Evolutionary conservation across 2,329 filamentous ascomycete species (phyloP).

Genomic region (Fusarium heterosporum): DNA sequence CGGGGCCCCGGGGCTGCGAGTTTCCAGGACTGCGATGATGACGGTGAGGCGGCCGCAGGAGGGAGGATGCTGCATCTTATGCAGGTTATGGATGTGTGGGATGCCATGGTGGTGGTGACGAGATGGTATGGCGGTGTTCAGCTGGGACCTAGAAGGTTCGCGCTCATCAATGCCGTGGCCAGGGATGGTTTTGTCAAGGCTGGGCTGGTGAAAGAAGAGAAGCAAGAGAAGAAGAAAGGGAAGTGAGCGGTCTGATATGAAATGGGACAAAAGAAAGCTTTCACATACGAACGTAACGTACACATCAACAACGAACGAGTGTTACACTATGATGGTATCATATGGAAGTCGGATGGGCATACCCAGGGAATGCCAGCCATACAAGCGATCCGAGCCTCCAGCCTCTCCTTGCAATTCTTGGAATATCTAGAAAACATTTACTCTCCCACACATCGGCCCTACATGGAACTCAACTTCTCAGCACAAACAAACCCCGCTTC

Average conservation of each 20-base stretch:
- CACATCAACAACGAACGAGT: conserved; percentile 22
- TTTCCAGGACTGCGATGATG: conserved; percentile 94
- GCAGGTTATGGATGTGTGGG: conserved; percentile 95
- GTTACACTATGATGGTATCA: conserved; percentile 45
- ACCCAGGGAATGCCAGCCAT: conserved; percentile 31
- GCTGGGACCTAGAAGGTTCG: conserved; percentile 88
- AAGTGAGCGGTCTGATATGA: conserved; percentile 39
- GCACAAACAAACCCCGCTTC: conserved; percentile 34
- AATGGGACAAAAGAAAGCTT: background rate
- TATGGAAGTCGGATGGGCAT: conserved; percentile 27
- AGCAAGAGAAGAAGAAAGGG: conserved; percentile 51
- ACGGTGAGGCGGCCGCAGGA: conserved; percentile 94
- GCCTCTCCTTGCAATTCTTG: background rate
- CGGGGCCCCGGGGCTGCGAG: conserved; percentile 64
- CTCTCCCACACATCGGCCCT: conserved; percentile 1
- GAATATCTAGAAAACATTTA: conserved; percentile 11
- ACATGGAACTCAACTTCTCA: conserved; percentile 3
- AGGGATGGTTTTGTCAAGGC: conserved; percentile 86
- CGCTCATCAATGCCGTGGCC: conserved; percentile 87
- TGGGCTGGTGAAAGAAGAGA: conserved; percentile 70
- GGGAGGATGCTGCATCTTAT: conserved; percentile 87
- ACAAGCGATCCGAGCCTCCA: conserved; percentile 25
- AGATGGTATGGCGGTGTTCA: conserved; percentile 95
- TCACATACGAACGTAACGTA: background rate
- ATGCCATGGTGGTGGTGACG: conserved; percentile 91